These are phyloP conservation scores for Fusarium sp. DNA, from an alignment of 2,329 filamentous ascomycete genomes.

Conservation along the genomic window DNA sequence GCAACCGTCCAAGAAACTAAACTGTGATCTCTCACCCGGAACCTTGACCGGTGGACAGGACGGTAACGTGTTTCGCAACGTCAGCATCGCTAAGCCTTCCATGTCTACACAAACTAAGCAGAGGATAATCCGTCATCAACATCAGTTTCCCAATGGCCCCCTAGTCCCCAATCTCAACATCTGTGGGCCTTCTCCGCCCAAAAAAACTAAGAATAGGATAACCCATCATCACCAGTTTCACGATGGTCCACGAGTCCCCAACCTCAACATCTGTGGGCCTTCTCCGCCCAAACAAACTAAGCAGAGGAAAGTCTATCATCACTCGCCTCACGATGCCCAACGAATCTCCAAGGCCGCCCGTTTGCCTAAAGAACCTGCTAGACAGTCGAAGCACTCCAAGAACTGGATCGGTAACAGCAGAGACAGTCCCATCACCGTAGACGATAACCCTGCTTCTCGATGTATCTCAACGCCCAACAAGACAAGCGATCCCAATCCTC, in stretches of 20 bases:
- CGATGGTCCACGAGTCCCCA: too few species aligned
- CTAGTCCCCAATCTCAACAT: too few species aligned
- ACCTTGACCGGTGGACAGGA: neutral
- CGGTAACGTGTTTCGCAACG: neutral
- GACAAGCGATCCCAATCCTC: neutral
- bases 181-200: too few species aligned
- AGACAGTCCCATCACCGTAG: neutral
- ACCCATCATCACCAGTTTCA: too few species aligned
- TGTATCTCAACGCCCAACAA: neutral
- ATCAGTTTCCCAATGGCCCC: too few species aligned
- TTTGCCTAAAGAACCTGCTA: neutral
- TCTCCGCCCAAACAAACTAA: neutral
- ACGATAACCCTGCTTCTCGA: neutral
- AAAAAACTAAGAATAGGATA: too few species aligned
- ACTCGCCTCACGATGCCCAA: neutral
- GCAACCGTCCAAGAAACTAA: neutral
- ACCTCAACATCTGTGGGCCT: too few species aligned
- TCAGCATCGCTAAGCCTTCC: neutral
- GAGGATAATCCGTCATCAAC: too few species aligned
- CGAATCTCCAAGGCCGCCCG: slow-evolving; percentile 13
- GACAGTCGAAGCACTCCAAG: neutral
- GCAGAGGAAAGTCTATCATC: neutral
- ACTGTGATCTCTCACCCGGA: slow-evolving; percentile 7
- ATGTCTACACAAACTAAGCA: slow-evolving; percentile 1
- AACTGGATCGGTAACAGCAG: neutral